Evolutionary conservation across 495 filamentous ascomycete species (phyloP).

Genomic region (Apodospora peruviana): DNA sequence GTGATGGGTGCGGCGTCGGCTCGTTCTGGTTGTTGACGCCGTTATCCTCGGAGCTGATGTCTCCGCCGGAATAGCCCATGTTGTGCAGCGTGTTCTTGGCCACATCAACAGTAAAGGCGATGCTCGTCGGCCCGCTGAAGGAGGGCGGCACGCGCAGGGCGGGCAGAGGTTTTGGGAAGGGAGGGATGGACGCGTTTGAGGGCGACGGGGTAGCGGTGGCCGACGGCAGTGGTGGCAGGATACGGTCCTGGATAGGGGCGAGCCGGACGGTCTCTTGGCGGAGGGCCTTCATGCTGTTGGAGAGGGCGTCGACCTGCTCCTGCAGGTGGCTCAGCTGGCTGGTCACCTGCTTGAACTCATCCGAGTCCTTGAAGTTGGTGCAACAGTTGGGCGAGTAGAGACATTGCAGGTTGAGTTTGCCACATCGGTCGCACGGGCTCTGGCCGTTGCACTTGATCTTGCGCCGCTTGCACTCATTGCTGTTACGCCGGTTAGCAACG

Average conservation of each 20-base stretch:
- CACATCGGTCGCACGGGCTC: constrained; percentile 76
- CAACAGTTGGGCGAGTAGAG: constrained; percentile 93
- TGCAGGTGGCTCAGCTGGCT: constrained; percentile 70
- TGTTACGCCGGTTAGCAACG: constrained; percentile 19
- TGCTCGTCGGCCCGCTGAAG: constrained; percentile 83
- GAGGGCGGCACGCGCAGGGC: constrained; percentile 47
- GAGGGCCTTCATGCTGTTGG: constrained; percentile 61
- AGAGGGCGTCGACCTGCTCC: constrained; percentile 75
- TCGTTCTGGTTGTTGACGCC: constrained; percentile 35
- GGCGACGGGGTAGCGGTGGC: constrained; percentile 28
- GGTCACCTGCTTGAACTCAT: constrained; percentile 78
- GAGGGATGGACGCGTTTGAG: constrained; percentile 26
- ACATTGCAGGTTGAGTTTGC: constrained; percentile 72
- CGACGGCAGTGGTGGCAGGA: constrained; percentile 25
- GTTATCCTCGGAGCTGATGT: constrained; percentile 55
- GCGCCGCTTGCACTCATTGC: constrained; percentile 82
- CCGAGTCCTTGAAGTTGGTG: constrained; percentile 73
- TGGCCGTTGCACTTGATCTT: constrained; percentile 94
- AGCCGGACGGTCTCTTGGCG: constrained; percentile 39
- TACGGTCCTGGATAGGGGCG: constrained; percentile 35
- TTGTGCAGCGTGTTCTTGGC: constrained; percentile 81
- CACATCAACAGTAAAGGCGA: constrained; percentile 78
- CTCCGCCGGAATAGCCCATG: constrained; percentile 69
- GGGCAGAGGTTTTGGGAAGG: constrained; percentile 19
- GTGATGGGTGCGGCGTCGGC: constrained; percentile 46